Evolutionary conservation across 1,284 basidiomycete species (phyloP), one percentile per base, ranked within the genome.

Genomic region (Rhodotorula mucilaginosa): DNA sequence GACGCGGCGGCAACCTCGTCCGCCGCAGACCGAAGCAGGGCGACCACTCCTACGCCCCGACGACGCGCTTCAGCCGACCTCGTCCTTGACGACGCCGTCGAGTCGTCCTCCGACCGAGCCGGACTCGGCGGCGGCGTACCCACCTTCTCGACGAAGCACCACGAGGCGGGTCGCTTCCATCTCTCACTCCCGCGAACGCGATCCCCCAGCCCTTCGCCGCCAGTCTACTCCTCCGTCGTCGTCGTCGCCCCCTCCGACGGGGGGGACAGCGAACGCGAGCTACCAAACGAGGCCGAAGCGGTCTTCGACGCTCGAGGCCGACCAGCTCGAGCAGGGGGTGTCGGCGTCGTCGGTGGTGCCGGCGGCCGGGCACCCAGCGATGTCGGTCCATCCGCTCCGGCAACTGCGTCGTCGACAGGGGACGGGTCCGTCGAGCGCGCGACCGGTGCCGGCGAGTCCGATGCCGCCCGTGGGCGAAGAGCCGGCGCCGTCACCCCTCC

Each of bases 391-490:
- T 26, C 66, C 68, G 44, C 62, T 70, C 2, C 65, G 68, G 13
- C 56, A 56, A 23, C 58, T 72, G 31, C 68, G 71, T 6, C 61
- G 68, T 3, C 15, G 68, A 15, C 68, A 70, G 64, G 64, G 63
- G 47, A 73, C 68, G 13, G 68, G 72, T 34, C 68, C 72, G 62
- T 69, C 65, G 61, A 65, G 58, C 44, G 51, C 64, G 46, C 61
- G 44, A 16, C 61, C 62, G 29, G 67, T 65, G n/a, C 13, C 54
- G 49, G 1, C 48, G 44, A 18, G 29, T 4, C 23, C 19, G 56
- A 44, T n/a, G 54, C 31, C 31, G 54, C 54, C 54, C 26, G 54
- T 56, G 26, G 54, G 26, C 54, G 54, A 56, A 56, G 26, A 16
- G 54, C 18, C 16, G 46, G 48, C 21, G 59, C 31, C 51, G 29